These are phyloP conservation scores for Hirschioporus abietinus DNA, from an alignment of 768 basidiomycete genomes.

Conservation along the genomic window DNA sequence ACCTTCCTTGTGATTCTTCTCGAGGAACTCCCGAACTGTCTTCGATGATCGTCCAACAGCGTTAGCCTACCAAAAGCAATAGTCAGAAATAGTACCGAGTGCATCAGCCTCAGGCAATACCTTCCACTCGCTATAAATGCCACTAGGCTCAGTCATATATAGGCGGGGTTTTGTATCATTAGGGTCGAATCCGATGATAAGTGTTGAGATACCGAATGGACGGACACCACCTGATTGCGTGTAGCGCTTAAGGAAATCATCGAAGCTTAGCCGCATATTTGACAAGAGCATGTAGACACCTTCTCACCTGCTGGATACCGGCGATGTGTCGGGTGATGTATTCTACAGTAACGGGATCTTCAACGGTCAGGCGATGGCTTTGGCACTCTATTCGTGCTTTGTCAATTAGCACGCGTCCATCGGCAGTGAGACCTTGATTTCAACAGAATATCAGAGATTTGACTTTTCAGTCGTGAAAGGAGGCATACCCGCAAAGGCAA, in stretches of 20 bases:
- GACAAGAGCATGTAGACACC: background rate
- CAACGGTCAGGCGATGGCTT: slow-evolving; percentile 92
- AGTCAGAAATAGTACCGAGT: background rate
- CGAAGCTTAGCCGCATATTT: slow-evolving; percentile 1
- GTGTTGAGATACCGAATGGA: slow-evolving; percentile 95
- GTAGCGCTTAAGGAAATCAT: slow-evolving; percentile 58
- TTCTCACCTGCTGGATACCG: slow-evolving; percentile 90
- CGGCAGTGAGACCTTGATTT: slow-evolving; percentile 82
- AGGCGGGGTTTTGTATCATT: slow-evolving; percentile 81
- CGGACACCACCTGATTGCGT: slow-evolving; percentile 98
- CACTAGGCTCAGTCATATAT: slow-evolving; percentile 96
- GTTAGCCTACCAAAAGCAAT: slow-evolving; percentile 60
- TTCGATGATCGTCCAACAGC: slow-evolving; percentile 97
- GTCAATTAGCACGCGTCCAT: slow-evolving; percentile 96
- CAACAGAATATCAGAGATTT: slow-evolving; percentile 10
- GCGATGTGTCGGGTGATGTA: slow-evolving; percentile 98
- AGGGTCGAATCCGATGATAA: slow-evolving; percentile 96
- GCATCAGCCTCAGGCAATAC: slow-evolving; percentile 33
- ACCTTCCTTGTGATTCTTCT: slow-evolving; percentile 96
- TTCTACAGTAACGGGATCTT: slow-evolving; percentile 97
- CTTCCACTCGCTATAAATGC: slow-evolving; percentile 99
- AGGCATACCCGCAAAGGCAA: slow-evolving; percentile 89
- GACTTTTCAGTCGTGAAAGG: slow-evolving; percentile 7
- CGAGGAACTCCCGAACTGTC: slow-evolving; percentile 96
- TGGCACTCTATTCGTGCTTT: slow-evolving; percentile 98